phyloP scores from a whole-genome alignment of 805 yeast genomes.

The Barnettozyma pratensis region DNA sequence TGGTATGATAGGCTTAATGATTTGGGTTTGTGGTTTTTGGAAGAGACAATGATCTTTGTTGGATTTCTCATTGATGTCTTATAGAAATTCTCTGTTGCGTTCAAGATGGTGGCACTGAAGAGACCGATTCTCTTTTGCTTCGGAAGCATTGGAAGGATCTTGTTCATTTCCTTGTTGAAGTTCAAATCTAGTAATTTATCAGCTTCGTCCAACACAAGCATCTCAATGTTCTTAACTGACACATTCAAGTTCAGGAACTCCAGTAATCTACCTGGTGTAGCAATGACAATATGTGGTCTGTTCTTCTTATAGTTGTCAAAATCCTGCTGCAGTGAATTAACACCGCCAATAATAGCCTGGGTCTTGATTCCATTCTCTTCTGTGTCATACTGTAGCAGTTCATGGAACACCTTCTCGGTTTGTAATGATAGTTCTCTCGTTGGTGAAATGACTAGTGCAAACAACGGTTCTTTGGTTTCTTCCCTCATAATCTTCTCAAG shows the following conservation, averaged over 20 bases:
- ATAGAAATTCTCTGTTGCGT: constrained; percentile 74
- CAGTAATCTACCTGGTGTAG: constrained; percentile 86
- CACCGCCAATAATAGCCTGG: constrained; percentile 62
- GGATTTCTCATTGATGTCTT: constrained; percentile 93
- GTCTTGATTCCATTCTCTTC: constrained; percentile 43
- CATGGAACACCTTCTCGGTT: constrained; percentile 60
- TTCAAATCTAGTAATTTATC: constrained; percentile 80
- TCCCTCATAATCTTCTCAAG: constrained; percentile 53
- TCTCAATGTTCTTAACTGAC: constrained; percentile 59
- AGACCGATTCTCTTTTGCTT: constrained; percentile 91
- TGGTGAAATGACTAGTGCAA: constrained; percentile 64
- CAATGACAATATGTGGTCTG: constrained; percentile 73
- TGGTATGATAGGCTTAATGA: constrained; percentile 59
- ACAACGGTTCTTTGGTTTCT: constrained; percentile 44
- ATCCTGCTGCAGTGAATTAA: constrained; percentile 66
- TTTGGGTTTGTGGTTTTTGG: constrained; percentile 50
- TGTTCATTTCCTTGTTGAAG: constrained; percentile 62
- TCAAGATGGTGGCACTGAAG: constrained; percentile 87
- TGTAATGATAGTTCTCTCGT: constrained; percentile 68
- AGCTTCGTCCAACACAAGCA: constrained; percentile 86
- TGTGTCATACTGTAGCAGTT: constrained; percentile 54
- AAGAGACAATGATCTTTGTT: constrained; percentile 74
- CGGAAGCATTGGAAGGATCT: constrained; percentile 67
- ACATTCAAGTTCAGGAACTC: constrained; percentile 63
- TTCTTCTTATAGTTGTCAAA: constrained; percentile 46